Base-by-base conservation (phyloP, 768 basidiomycete genomes). In the Hirschioporus abietinus region DNA sequence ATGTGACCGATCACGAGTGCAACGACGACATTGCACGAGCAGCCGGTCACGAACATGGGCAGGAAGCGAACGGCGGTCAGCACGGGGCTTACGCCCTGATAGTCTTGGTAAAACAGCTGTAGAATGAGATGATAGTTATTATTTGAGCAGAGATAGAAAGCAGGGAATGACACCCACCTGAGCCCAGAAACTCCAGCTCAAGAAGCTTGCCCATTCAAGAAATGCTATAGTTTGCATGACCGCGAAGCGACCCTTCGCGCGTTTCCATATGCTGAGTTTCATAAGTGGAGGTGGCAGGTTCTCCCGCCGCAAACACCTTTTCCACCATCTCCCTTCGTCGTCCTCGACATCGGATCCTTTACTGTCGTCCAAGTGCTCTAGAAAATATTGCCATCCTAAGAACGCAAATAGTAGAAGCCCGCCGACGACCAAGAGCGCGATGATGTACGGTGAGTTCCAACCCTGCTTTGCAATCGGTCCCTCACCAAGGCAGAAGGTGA, bases 31-130 rank as follows among this genome's bases (percentile, higher is more conserved):
- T 92, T 92, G 71, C 88, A 89, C 2, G 84, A 52, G 7, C 86
- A 66, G 4, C 92, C 92, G 20, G 82, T 83, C 20, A 92, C 71
- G 34, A 85, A 83, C 88, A 90, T 91, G 0, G 92, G 92, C 1
- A 92, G 66, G 63, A 93, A 76, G 1, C 90, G 84, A 24, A 90
- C 68, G 74, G 91, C 89, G 0, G 88, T 84, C 15, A 79, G 76
- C 18, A 93, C 76, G 0, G 91, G 87, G 0, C 76, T 80, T 5
- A 87, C 80, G 0, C 76, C 70, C 17, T 80, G 69, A 72, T 87
- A 93, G 61, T 85, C 81, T 71, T 93, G 90, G 72, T 91, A 93
- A 72, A 87, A 92, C 6, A 92, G 72, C 86, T 91, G 66, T 42
- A 65, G 17, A 30, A 64, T n/a, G 34, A 61, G 60, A 35, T 27